Base-by-base conservation (phyloP, 192 early-diverging fungal species). In the Lobosporangium transversale region DNA sequence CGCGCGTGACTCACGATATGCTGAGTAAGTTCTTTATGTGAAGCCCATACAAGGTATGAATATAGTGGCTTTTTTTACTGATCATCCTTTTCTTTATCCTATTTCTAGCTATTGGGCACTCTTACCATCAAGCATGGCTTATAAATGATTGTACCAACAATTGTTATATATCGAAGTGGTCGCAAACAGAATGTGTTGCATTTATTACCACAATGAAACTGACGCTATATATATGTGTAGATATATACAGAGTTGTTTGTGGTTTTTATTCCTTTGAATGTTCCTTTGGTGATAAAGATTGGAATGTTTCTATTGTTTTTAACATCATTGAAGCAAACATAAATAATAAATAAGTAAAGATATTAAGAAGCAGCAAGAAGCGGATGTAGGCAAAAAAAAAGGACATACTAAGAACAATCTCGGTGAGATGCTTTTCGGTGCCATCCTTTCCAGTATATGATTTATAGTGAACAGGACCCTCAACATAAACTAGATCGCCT, bases 401-500 rank as follows among this genome's bases (percentile, higher is more conserved):
- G 23, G 15, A 40, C 81, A 50, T 85, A 83, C 84, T 62, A 78
- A 83, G 78, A 7, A 63, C 27, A 53, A 85, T 83, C 21, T 85
- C 84, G 14, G 89, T 84, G 21, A 70, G 70, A 50, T 81, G 71
- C 50, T 80, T 82, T 17, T 88, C 81, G 24, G 69, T 64, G 30
- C 86, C 88, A 1, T 90, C 88, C 84, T 89, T 89, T 66, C 86
- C 84, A 31, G 83, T 89, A 64, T 81, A 90, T 6, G 82, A 73
- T 40, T 79, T 83, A 70, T 90, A 90, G 49, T 86, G 85, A 26
- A 92, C 76, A 9, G 80, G 64, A 43, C 90, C 90, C 42, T 89
- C 88, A 12, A 92, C 82, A 66, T 86, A 87, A 14, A 92, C 84
- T 35, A 87, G 65, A n/a, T 84, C 83, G 32, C 90, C 84, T 71